Evolutionary conservation across 805 yeast genomes (phyloP).

Genomic region (Teunomyces panamensis): DNA sequence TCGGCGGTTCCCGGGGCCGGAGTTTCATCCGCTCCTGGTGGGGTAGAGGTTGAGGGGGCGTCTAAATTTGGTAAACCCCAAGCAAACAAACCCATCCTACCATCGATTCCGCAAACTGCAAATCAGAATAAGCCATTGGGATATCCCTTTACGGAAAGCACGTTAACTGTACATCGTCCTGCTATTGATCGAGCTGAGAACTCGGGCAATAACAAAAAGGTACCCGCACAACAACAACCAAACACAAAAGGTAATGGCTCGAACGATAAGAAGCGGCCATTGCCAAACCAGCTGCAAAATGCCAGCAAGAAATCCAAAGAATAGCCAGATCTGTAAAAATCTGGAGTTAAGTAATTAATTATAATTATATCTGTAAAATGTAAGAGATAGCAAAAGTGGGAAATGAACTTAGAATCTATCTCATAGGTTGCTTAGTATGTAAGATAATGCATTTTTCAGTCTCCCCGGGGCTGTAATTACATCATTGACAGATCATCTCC

Average conservation of each 20-base stretch:
- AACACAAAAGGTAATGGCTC: background rate
- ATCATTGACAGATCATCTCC: too few relatives aligned
- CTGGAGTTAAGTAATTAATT: background rate
- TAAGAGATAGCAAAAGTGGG: background rate
- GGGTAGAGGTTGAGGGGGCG: background rate
- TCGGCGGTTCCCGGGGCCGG: background rate
- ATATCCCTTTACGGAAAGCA: slow-evolving; percentile 25
- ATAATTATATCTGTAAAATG: background rate
- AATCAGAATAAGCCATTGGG: slow-evolving; percentile 11
- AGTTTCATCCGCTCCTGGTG: background rate
- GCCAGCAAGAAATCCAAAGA: slow-evolving; percentile 6
- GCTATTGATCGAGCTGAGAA: slow-evolving; percentile 12
- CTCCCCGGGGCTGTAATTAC: too few relatives aligned
- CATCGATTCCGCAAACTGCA: background rate
- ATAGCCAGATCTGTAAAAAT: background rate
- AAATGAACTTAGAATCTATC: background rate
- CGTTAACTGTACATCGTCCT: slow-evolving; percentile 32
- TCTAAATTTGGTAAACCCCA: slow-evolving; percentile 2
- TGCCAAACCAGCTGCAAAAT: slow-evolving; percentile 1
- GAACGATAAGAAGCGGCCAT: slow-evolving; percentile 7
- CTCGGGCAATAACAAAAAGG: background rate
- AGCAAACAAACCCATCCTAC: background rate
- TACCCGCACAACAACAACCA: background rate
- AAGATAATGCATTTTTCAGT: too few relatives aligned
- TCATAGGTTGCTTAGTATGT: too few relatives aligned